Evolutionary conservation across 2,329 filamentous ascomycete genomes (phyloP).

Genomic region (Cercospora sp.): DNA sequence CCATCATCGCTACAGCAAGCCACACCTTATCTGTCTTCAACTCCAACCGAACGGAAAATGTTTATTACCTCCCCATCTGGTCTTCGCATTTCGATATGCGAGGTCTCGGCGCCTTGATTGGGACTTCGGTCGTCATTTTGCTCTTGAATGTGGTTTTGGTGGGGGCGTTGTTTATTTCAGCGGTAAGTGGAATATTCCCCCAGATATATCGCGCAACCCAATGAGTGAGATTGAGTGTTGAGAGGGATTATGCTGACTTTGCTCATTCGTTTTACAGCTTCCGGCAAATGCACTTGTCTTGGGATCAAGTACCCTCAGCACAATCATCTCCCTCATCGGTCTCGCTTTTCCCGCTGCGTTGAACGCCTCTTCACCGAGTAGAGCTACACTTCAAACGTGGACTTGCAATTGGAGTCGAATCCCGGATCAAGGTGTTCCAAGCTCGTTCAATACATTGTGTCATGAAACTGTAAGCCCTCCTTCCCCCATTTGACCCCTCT

Average conservation of each 20-base stretch:
- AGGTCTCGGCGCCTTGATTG: slow-evolving; percentile 46
- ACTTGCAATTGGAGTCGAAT: slow-evolving; percentile 38
- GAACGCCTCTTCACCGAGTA: slow-evolving; percentile 30
- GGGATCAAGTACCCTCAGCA: slow-evolving; percentile 40
- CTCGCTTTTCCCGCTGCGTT: slow-evolving; percentile 41
- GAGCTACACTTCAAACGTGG: slow-evolving; percentile 43
- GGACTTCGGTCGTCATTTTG: slow-evolving; percentile 41
- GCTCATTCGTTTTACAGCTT: slow-evolving; percentile 33
- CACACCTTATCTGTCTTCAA: slow-evolving; percentile 48
- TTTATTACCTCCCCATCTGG: slow-evolving; percentile 53
- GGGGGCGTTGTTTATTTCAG: slow-evolving; percentile 40
- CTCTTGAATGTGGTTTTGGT: slow-evolving; percentile 42
- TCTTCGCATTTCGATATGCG: slow-evolving; percentile 49
- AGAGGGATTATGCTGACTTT: no score
- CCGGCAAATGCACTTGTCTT: slow-evolving; percentile 43
- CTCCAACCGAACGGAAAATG: slow-evolving; percentile 44
- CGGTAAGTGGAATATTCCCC: no score
- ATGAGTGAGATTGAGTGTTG: no score
- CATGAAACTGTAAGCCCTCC: slow-evolving; percentile 37
- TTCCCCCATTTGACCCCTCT: no score
- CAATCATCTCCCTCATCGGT: slow-evolving; percentile 44
- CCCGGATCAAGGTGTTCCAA: slow-evolving; percentile 31
- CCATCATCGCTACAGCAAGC: slow-evolving; percentile 47
- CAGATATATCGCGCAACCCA: no score
- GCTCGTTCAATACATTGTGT: slow-evolving; percentile 44